Conservation (phyloP, 169 alveolate species). For the Babesia ovata region DNA sequence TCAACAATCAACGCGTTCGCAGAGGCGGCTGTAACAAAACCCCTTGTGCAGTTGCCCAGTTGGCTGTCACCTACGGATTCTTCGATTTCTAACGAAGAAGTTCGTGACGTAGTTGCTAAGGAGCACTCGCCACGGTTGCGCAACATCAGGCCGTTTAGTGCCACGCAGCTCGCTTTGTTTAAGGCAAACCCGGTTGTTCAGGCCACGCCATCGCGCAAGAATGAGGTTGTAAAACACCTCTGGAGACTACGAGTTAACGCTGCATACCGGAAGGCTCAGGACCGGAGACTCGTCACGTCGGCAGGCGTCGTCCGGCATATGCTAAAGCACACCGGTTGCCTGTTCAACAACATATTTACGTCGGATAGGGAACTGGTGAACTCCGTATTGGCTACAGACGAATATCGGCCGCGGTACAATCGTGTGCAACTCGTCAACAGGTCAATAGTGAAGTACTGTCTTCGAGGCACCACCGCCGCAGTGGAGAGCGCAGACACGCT, state of each 20-base stretch:
- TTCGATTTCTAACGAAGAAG: background rate
- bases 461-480: constrained; percentile 56
- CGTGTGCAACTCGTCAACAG: constrained; percentile 52
- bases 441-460: constrained; percentile 34
- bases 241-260: constrained; percentile 59
- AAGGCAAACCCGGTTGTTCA: constrained; percentile 40
- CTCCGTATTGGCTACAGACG: background rate
- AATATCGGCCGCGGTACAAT: constrained; percentile 9
- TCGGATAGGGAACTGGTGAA: constrained; percentile 40
- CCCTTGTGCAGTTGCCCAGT: background rate
- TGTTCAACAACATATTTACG: constrained; percentile 40
- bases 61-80: background rate
- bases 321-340: constrained; percentile 38
- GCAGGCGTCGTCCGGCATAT: constrained; percentile 40
- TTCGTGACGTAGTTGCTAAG: background rate
- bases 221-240: constrained; percentile 56
- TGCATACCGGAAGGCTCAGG: constrained; percentile 34
- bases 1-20: too few relatives aligned
- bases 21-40: too few relatives aligned
- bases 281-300: constrained; percentile 37
- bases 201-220: constrained; percentile 46
- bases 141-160: constrained; percentile 58
- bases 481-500: constrained; percentile 22
- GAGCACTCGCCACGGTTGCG: constrained; percentile 3
- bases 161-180: constrained; percentile 34